Conservation (phyloP, 139 green algal species). For the Penium margaritaceum region DNA sequence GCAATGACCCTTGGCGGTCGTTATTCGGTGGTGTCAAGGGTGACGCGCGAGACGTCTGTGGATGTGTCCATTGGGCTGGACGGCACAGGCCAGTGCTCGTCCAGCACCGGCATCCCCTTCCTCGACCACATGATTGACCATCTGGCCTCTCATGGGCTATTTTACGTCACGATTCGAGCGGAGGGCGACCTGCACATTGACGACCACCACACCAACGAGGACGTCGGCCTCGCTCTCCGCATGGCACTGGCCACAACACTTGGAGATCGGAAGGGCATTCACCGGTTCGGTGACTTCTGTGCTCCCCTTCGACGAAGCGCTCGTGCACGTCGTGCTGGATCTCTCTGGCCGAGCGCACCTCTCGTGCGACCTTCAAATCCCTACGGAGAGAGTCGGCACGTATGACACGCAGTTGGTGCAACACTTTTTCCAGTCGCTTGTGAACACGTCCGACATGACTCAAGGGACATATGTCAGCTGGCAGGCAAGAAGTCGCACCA, state of each 20-base stretch:
- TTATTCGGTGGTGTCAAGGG: conserved; percentile 52
- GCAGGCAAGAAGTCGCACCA: no score
- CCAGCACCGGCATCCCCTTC: conserved; percentile 71
- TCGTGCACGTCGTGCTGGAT: conserved; percentile 77
- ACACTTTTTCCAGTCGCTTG: conserved; percentile 92
- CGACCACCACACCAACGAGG: conserved; percentile 98
- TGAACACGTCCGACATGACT: conserved; percentile 59
- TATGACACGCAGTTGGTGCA: conserved; percentile 92
- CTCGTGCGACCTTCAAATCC: conserved; percentile 69
- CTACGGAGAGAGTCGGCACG: conserved; percentile 80
- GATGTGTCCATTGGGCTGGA: conserved; percentile 85
- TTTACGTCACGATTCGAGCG: conserved; percentile 53
- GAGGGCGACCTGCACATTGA: conserved; percentile 93
- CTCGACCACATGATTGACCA: conserved; percentile 98
- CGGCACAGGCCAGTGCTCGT: conserved; percentile 71
- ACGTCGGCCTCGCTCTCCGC: conserved; percentile 72
- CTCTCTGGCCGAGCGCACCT: conserved; percentile 85
- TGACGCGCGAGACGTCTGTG: conserved; percentile 87
- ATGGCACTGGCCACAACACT: conserved; percentile 66
- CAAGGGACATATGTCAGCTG: no score
- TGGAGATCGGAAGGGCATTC: conserved; percentile 86
- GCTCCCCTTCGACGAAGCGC: conserved; percentile 74
- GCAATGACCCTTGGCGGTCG: no score
- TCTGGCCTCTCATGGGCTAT: conserved; percentile 49
- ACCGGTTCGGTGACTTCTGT: conserved; percentile 78